Base-by-base conservation (phyloP, 108 stramenopile genomes). In the Skeletonema menzelii region DNA sequence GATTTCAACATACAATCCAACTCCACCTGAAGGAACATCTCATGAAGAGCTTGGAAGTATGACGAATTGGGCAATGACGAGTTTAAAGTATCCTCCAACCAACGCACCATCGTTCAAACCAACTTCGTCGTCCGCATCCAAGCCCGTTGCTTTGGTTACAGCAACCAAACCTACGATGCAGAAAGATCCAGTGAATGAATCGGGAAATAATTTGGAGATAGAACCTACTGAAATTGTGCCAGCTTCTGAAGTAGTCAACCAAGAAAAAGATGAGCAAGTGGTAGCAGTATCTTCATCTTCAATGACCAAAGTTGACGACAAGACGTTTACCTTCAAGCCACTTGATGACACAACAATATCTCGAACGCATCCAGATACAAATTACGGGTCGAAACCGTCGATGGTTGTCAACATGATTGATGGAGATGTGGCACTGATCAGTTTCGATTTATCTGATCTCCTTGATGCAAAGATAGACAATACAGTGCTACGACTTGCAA, bases 381-480 rank as follows among this genome's bases (percentile, higher is more conserved):
- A 72, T n/a, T 64, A 63, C 32, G 72, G 72, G 8, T 63, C 49
- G 10, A 22, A 35, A 32, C 35, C 72, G 19, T 27, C 49, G 4
- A 19, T 72, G n/a, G 8, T 42, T 4, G 55, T 72, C 14, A 56
- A 47, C n/a, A 72, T 46, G 62, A 53, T 72, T 22, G 53, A 72
- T 24, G 72, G 72, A 15, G 72, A 72, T 27, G 53, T 42, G 17
- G 61, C 62, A 15, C 49, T 72, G 26, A 34, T 72, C 27, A 27
- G 61, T 5, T 72, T 72, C 46, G 62, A 72, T 63, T 47, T 72
- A 27, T 59, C 72, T 35, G 49, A 20, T 27, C 46, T 72, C 26
- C 47, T 47, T 8, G 62, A 72, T 38, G 62, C 35, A 40, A 2
- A 11, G 1, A 59, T 55, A 8, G 34, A 63, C n/a, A 72, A 57